Base-by-base conservation (phyloP, 345 rosid species). In the Psidium friedrichsthalianum region DNA sequence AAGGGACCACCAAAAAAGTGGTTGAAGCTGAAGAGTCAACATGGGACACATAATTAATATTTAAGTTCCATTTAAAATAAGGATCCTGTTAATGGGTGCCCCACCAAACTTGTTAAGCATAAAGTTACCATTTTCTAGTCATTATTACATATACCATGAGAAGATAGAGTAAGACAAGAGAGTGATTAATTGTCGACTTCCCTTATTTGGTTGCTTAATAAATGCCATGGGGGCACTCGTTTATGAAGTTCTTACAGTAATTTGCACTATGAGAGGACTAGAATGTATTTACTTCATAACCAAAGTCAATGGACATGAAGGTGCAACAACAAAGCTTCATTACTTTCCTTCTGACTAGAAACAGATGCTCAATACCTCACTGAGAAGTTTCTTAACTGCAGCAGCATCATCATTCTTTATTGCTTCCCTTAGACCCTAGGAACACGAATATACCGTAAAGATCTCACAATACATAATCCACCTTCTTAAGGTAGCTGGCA, bases 341-440 rank as follows among this genome's bases (percentile, higher is more conserved):
- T 20, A 55, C 25, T 69, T 69, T 6, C 47, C 80, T 69, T 36
- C 8, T 18, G 80, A 36, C 42, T 18, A 69, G 80, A 69, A 69
- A 69, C 80, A 57, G 59, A 61, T 13, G 47, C 15, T 82, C 27
- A 80, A 86, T 92, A 97, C 99, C 98, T 95, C 95, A 61, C 89
- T 90, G 49, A 96, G 89, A 88, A 96, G 98, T 93, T 91, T 97
- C 89, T 88, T 93, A 61, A 93, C 98, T 84, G 96, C 98, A 83
- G 94, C 93, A 76, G 88, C 85, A 83, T 96, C 97, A 86, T 94
- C 96, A 89, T 94, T 96, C 92, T 97, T 97, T 87, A 96, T 97
- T 55, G 99, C 98, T 91, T 95, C 99, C 89, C 99, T 92, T 86
- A 96, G 89, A 85, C 99, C 99, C 99, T 96, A 64, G 69, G 89